Percentiles rank a stretch among this genome's conserved stretches.
Conservation (phyloP, 2,329 filamentous ascomycete species). For the Scedosporium apiospermum region DNA sequence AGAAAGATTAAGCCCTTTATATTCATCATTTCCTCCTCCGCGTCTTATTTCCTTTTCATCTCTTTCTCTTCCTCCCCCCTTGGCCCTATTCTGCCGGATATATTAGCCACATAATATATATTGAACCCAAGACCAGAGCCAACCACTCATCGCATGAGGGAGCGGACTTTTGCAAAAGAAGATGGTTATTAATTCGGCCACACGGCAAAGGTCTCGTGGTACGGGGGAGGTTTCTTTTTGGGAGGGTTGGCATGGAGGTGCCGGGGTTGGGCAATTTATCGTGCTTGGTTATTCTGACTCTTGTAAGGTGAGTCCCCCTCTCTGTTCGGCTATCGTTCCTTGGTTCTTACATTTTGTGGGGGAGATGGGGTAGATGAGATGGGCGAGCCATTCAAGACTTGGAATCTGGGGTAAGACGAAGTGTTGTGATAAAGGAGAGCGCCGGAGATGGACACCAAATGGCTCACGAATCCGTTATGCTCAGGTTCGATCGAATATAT, state of each 20-base stretch:
- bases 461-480: too few species aligned
- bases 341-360: neutral
- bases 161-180: neutral
- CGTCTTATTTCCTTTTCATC: neutral
- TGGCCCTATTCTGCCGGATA: slow-evolving; percentile 3
- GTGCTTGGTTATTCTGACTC: too few species aligned
- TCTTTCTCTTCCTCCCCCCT: neutral
- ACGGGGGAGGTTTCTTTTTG: neutral
- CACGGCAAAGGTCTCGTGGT: slow-evolving; percentile 2
- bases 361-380: neutral
- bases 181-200: neutral
- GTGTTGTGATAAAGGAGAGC: too few species aligned
- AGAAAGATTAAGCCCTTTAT: neutral
- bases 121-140: neutral
- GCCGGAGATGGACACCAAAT: too few species aligned
- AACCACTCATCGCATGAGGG: neutral
- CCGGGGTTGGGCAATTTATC: too few species aligned
- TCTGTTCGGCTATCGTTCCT: neutral
- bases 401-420: neutral
- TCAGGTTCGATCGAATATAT: too few species aligned
- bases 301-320: neutral
- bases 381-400: neutral
- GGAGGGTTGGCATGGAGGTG: neutral
- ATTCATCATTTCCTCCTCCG: neutral
- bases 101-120: neutral